A percentile compares a stretch with the other conserved stretches of the same genome.
Evolutionary conservation across 2,329 filamentous ascomycete species (phyloP).

Genomic region (Apiospora marii): DNA sequence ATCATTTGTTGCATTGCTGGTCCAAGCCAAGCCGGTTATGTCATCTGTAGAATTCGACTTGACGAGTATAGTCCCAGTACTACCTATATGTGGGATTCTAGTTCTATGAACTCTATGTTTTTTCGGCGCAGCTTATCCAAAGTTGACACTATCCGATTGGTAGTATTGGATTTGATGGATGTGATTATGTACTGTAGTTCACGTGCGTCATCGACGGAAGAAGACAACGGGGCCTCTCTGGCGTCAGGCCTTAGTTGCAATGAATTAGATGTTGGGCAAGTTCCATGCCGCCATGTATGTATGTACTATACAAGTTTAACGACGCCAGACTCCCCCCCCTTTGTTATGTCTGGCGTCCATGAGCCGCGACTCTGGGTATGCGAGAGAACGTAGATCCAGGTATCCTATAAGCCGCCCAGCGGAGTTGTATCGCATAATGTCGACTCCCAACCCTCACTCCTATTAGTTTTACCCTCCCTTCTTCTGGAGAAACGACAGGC

Average conservation of each 20-base stretch:
- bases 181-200: neutral
- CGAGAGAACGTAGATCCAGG: constrained; percentile 6
- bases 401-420: neutral
- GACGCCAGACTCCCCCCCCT: neutral
- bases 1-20: constrained; percentile 5
- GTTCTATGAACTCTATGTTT: neutral
- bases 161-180: too few species aligned
- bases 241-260: neutral
- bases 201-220: neutral
- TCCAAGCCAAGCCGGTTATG: constrained; percentile 12
- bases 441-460: neutral
- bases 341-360: neutral
- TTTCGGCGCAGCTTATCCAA: neutral
- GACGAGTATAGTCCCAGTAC: neutral
- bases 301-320: constrained; percentile 11
- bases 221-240: neutral
- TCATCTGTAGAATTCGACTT: neutral
- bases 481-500: neutral
- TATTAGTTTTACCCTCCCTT: neutral
- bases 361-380: constrained; percentile 4
- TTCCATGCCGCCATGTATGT: neutral
- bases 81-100: neutral
- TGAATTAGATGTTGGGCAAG: neutral
- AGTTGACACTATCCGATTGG: neutral
- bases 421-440: neutral